Evolutionary conservation across 352 stramenopile genomes (phyloP).

Genomic region (Pythium angustatum): DNA sequence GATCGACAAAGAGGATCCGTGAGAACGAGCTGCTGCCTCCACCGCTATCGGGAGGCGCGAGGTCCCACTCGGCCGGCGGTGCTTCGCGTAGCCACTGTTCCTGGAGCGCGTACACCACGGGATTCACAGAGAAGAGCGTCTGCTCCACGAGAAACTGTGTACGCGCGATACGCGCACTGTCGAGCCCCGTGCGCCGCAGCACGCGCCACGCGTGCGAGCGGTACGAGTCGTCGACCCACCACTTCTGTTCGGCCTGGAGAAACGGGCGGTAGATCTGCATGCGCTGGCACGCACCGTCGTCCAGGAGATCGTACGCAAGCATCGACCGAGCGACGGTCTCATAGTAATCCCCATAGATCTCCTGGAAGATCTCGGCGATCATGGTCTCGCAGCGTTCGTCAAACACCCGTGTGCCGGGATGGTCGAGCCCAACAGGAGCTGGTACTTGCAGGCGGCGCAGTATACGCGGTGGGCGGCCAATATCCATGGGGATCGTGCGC

Average conservation of each 20-base stretch:
- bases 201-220: slow-evolving; percentile 77
- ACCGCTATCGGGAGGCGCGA: slow-evolving; percentile 36
- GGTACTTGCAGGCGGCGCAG: slow-evolving; percentile 73
- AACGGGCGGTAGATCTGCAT: slow-evolving; percentile 87
- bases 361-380: slow-evolving; percentile 74
- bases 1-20: slow-evolving; percentile 83
- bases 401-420: slow-evolving; percentile 43
- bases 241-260: slow-evolving; percentile 77
- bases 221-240: slow-evolving; percentile 84
- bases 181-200: slow-evolving; percentile 75
- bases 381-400: slow-evolving; percentile 67
- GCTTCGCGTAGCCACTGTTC: slow-evolving; percentile 85
- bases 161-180: slow-evolving; percentile 43
- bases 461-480: slow-evolving; percentile 61
- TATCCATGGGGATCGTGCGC: slow-evolving; percentile 60
- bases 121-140: slow-evolving; percentile 70
- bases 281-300: slow-evolving; percentile 59
- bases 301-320: slow-evolving; percentile 88
- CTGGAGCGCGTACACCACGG: slow-evolving; percentile 85
- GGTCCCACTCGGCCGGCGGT: slow-evolving; percentile 71
- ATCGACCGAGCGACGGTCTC: slow-evolving; percentile 76
- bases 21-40: slow-evolving; percentile 44
- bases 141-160: slow-evolving; percentile 49
- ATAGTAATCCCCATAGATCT: slow-evolving; percentile 80
- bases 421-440: slow-evolving; percentile 46